Percentiles rank a stretch among this genome's conserved stretches.
Evolutionary conservation across 371 early-diverging fungal species (phyloP).

Genomic region (Cokeromyces recurvatus): DNA sequence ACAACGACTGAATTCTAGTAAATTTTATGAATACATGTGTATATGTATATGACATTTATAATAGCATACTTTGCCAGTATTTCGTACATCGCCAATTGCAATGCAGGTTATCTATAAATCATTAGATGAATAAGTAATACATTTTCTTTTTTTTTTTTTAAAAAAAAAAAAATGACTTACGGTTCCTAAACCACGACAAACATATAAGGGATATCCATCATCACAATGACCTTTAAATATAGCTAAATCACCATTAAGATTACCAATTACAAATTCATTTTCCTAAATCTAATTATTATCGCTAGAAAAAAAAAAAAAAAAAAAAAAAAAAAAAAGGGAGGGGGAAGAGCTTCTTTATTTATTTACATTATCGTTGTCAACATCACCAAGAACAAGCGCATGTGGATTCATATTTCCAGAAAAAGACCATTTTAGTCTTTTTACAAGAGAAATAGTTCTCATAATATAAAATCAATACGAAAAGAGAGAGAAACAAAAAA

Average conservation of each 20-base stretch:
- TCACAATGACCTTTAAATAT: conserved; percentile 70
- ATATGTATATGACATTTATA: no score
- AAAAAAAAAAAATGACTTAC: conserved; percentile 21
- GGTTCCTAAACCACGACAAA: conserved; percentile 61
- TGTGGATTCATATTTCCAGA: conserved; percentile 79
- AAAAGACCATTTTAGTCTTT: conserved; percentile 73
- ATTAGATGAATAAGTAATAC: no score
- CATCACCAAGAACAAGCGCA: conserved; percentile 78
- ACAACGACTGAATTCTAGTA: conserved; percentile 58
- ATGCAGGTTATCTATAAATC: conserved; percentile 64
- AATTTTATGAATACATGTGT: no score
- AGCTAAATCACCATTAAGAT: conserved; percentile 72
- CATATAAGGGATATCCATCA: conserved; percentile 47
- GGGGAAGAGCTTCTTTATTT: neutral
- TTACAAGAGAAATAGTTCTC: conserved; percentile 67
- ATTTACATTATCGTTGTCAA: conserved; percentile 73
- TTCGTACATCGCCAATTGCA: conserved; percentile 63
- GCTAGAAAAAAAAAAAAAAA: neutral
- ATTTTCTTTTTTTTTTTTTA: no score
- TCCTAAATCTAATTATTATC: conserved; percentile 45
- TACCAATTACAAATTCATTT: conserved; percentile 82
- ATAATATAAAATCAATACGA: conserved; percentile 16
- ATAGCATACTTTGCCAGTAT: conserved; percentile 55
- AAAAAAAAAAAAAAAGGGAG: no score
- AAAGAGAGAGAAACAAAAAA: neutral